Evolutionary conservation across 352 stramenopile species (phyloP).

Genomic region (Phytophthora chlamydospora): DNA sequence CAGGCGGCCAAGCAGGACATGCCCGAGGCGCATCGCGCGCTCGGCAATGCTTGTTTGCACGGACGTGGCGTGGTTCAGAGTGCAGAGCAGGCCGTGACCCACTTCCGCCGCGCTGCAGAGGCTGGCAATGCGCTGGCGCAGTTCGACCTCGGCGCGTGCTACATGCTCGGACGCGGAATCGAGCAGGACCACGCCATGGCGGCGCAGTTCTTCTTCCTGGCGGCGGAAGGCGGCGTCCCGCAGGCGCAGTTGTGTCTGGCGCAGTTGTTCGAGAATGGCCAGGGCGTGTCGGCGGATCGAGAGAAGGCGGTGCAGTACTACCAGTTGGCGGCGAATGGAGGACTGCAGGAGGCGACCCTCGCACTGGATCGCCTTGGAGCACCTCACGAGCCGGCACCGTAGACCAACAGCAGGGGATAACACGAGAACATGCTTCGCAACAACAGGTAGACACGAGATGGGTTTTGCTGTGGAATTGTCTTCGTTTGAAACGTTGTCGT

Average conservation of each 20-base stretch:
- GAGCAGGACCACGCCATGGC: conserved; percentile 56
- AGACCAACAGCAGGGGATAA: conserved; percentile 9
- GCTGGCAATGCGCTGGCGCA: conserved; percentile 63
- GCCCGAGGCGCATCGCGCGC: conserved; percentile 68
- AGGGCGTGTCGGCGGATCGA: conserved; percentile 50
- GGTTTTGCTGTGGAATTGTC: conserved; percentile 19
- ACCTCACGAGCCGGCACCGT: conserved; percentile 39
- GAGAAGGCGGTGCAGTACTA: conserved; percentile 84
- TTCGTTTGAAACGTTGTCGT: conserved; percentile 16
- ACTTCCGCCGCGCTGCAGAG: conserved; percentile 71
- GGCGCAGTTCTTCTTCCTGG: conserved; percentile 79
- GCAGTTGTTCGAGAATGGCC: conserved; percentile 73
- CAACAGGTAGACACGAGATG: conserved; percentile 12
- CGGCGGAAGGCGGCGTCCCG: conserved; percentile 58
- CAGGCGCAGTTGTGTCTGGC: conserved; percentile 80
- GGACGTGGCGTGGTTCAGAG: conserved; percentile 42
- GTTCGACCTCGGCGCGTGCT: conserved; percentile 85
- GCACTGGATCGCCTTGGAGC: conserved; percentile 61
- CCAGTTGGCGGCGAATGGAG: conserved; percentile 61
- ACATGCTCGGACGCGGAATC: conserved; percentile 75
- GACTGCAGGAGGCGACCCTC: conserved; percentile 54
- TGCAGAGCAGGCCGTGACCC: conserved; percentile 43
- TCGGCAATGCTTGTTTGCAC: conserved; percentile 63
- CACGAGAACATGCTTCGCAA: conserved; percentile 9
- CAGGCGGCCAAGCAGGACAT: conserved; percentile 65